A percentile compares a stretch with the other conserved stretches of the same genome.
These are phyloP conservation scores for Pyricularia pennisetigena DNA, from an alignment of 2,329 filamentous ascomycete species.

Conservation along the genomic window DNA sequence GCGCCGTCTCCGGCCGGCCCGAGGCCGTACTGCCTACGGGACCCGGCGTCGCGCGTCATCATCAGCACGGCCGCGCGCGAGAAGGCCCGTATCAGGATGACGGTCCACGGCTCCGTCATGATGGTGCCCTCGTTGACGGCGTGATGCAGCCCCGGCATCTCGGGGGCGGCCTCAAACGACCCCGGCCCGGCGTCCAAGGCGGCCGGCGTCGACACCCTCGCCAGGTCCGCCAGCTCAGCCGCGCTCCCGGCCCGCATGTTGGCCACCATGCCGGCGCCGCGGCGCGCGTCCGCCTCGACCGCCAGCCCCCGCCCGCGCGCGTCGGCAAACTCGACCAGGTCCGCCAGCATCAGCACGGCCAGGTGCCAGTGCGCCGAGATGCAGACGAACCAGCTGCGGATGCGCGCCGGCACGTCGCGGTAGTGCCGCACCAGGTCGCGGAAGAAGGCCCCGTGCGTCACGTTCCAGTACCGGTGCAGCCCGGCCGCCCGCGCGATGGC, in stretches of 20 bases:
- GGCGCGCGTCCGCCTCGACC: conserved; percentile 16
- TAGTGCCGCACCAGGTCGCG: conserved; percentile 39
- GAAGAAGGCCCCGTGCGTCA: conserved; percentile 40
- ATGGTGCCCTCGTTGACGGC: conserved; percentile 43
- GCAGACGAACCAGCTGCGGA: conserved; percentile 51
- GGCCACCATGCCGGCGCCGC: conserved; percentile 21
- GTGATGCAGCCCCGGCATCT: conserved; percentile 36
- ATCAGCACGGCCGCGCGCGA: conserved; percentile 31
- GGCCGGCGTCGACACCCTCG: conserved; percentile 29
- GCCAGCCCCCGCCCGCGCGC: conserved; percentile 19
- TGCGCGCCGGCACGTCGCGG: conserved; percentile 35
- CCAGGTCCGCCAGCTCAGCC: conserved; percentile 35
- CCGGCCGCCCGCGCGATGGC: conserved; percentile 34
- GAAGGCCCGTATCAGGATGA: conserved; percentile 42
- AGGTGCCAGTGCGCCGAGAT: conserved; percentile 49
- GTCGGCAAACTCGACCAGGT: conserved; percentile 41
- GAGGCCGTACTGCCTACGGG: conserved; percentile 12
- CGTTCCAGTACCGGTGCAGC: conserved; percentile 46
- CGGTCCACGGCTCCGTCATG: conserved; percentile 51
- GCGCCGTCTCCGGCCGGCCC: conserved; percentile 17
- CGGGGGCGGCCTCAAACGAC: conserved; percentile 6
- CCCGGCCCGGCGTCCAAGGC: conserved; percentile 11
- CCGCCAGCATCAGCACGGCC: conserved; percentile 42
- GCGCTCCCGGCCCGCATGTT: conserved; percentile 33
- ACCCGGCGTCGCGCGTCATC: conserved; percentile 28